phyloP scores from a whole-genome alignment of 176 grass and related monocot genomes.

The Chloris gayana region DNA sequence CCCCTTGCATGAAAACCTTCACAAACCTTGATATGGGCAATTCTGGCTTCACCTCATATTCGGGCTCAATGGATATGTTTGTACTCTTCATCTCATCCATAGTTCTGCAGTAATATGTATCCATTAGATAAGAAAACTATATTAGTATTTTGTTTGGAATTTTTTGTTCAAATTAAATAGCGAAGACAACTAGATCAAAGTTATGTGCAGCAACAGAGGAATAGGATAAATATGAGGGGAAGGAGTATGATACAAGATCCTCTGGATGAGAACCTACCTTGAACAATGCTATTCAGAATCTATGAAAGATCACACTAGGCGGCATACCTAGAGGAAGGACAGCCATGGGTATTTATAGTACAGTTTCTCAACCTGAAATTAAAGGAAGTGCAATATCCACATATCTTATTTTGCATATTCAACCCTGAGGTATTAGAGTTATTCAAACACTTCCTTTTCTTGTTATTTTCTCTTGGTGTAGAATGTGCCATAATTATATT shows the following conservation, averaged over 20 bases:
- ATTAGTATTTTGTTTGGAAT: background rate
- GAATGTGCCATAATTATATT: background rate
- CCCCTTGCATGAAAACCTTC: conserved; percentile 56
- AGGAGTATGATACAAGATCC: background rate
- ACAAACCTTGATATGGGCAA: conserved; percentile 38
- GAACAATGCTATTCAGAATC: background rate
- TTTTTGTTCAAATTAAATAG: background rate
- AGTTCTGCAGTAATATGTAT: background rate
- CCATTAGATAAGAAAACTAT: background rate
- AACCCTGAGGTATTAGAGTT: background rate
- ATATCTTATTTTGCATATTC: background rate
- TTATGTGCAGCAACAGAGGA: background rate
- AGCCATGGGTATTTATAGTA: conserved; percentile 33
- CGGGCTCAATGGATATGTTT: background rate
- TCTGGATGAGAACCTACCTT: conserved; percentile 1
- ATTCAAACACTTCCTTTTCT: background rate
- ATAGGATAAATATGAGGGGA: background rate
- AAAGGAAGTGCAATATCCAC: background rate
- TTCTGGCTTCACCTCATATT: background rate
- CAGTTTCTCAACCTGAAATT: background rate
- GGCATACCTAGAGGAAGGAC: background rate
- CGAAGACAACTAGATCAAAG: background rate
- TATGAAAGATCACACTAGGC: background rate
- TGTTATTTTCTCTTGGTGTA: background rate
- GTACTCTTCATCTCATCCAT: conserved; percentile 26